Conservation (phyloP, 768 basidiomycete species). For the Terana coerulea region DNA sequence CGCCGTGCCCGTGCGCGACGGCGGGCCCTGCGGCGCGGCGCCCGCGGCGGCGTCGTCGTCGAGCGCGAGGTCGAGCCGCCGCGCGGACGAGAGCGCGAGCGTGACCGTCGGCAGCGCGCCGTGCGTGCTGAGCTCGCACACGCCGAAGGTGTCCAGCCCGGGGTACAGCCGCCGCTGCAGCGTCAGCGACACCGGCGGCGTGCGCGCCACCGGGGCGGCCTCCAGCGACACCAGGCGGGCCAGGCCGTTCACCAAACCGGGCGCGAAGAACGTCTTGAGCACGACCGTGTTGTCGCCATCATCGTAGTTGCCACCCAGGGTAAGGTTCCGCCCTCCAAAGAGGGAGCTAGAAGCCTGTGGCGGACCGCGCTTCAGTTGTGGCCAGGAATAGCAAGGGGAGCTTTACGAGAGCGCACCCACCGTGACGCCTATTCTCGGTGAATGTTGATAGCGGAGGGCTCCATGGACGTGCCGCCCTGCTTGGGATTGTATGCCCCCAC, state of each 20-base stretch:
- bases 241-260: conserved; percentile 15
- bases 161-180: conserved; percentile 51
- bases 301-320: conserved; percentile 44
- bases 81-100: conserved; percentile 27
- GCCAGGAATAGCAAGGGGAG: too few species aligned
- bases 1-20: conserved; percentile 50
- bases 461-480: conserved; percentile 41
- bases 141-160: conserved; percentile 42
- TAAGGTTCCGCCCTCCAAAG: conserved; percentile 33
- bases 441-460: conserved; percentile 74
- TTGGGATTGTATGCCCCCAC: neutral
- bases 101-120: conserved; percentile 40
- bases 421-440: conserved; percentile 50
- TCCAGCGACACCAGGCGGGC: neutral
- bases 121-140: conserved; percentile 37
- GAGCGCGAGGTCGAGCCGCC: conserved; percentile 29
- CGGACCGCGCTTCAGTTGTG: too few species aligned
- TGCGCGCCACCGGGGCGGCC: conserved; percentile 12
- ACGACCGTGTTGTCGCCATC: conserved; percentile 43
- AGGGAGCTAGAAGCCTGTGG: conserved; percentile 27
- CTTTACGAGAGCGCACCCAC: too few species aligned
- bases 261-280: conserved; percentile 35
- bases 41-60: conserved; percentile 14
- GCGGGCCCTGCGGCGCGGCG: conserved; percentile 18
- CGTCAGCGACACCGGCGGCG: conserved; percentile 41